These are phyloP conservation scores for Bauhinia variegata DNA, from an alignment of 306 rosid species.

Conservation along the genomic window DNA sequence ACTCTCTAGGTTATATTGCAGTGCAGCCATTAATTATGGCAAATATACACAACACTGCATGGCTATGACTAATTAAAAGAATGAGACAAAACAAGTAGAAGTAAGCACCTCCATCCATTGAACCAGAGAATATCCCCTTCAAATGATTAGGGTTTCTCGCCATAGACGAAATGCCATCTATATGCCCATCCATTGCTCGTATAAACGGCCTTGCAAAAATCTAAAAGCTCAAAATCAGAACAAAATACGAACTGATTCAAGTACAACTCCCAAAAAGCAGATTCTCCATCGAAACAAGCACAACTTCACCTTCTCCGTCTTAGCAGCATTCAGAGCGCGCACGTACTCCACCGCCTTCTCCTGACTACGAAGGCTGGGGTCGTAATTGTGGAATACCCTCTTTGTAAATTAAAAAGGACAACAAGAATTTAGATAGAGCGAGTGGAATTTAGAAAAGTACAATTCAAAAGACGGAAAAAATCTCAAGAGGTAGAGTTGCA, in stretches of 20 bases:
- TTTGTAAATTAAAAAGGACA: constrained; percentile 30
- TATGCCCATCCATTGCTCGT: constrained; percentile 96
- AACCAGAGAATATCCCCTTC: constrained; percentile 84
- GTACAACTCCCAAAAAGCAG: not conserved
- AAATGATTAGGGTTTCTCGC: constrained; percentile 81
- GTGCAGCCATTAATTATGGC: constrained; percentile 2
- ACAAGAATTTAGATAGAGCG: not conserved
- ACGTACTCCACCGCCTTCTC: constrained; percentile 92
- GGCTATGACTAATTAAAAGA: constrained; percentile 1
- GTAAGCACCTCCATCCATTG: constrained; percentile 94
- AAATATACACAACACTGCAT: not conserved
- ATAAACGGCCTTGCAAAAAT: constrained; percentile 91
- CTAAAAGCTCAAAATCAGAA: constrained; percentile 44
- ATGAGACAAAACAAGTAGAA: not conserved
- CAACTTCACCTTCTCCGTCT: constrained; percentile 69
- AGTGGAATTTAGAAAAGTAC: not conserved
- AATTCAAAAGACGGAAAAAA: not conserved
- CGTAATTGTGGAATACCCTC: constrained; percentile 89
- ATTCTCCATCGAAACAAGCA: not conserved
- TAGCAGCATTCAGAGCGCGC: constrained; percentile 89
- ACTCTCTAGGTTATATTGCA: not conserved
- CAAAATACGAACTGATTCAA: not conserved
- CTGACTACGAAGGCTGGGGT: constrained; percentile 78
- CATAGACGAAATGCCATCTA: constrained; percentile 85
- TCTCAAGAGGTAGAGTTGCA: not conserved